These are phyloP conservation scores for Cytospora leucostoma DNA, from an alignment of 2,329 filamentous ascomycete genomes.

Conservation along the genomic window DNA sequence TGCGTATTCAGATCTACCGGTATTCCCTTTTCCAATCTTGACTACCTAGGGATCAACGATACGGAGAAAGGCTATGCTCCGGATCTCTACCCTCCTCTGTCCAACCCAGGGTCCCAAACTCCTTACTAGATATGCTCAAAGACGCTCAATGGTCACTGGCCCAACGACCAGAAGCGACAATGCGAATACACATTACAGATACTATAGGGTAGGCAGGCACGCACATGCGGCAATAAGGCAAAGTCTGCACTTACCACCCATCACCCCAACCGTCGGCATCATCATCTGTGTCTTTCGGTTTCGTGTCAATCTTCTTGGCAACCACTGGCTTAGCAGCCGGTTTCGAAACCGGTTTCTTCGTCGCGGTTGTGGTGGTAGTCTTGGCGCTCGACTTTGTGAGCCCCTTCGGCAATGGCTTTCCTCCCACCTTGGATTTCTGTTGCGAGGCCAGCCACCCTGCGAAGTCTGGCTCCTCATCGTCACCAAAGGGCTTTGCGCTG, in stretches of 20 bases:
- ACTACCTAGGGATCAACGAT: not conserved
- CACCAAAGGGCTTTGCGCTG: conserved; percentile 65
- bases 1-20: not conserved
- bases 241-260: conserved; percentile 52
- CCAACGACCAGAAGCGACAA: conserved; percentile 2
- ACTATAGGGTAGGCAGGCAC: not conserved
- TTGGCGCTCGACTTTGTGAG: conserved; percentile 61
- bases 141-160: not conserved
- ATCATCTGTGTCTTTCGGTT: conserved; percentile 60
- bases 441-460: conserved; percentile 93
- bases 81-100: not conserved
- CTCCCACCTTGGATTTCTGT: conserved; percentile 67
- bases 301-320: conserved; percentile 70
- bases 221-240: not conserved
- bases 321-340: conserved; percentile 46
- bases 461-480: conserved; percentile 90
- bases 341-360: conserved; percentile 48
- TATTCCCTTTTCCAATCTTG: not conserved
- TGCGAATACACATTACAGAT: conserved; percentile 19
- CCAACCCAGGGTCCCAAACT: conserved; percentile 14
- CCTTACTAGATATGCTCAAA: conserved; percentile 20
- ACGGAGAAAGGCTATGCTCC: not conserved
- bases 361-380: conserved; percentile 35
- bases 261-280: conserved; percentile 65
- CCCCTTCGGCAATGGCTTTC: conserved; percentile 79